Percentiles rank a stretch among this genome's conserved stretches.
These are phyloP conservation scores for Baorangia bicolor DNA, from an alignment of 768 basidiomycete species.

Conservation along the genomic window DNA sequence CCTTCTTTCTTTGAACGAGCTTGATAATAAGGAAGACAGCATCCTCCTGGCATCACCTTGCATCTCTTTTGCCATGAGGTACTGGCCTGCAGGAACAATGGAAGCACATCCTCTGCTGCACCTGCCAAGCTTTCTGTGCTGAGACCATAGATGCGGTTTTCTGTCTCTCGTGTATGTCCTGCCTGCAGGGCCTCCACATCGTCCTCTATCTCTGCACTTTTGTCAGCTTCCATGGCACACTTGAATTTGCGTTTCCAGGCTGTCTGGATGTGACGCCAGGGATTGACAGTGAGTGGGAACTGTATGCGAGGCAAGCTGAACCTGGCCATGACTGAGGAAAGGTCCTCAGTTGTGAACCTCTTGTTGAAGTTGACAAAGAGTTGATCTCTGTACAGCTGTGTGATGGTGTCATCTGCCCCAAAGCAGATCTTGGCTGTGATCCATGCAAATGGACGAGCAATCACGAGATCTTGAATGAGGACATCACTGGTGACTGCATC, in stretches of 20 bases:
- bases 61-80: background rate
- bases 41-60: background rate
- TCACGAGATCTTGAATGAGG: background rate
- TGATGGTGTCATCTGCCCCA: background rate
- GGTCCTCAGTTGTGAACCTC: background rate
- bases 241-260: conserved; percentile 7
- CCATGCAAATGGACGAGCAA: background rate
- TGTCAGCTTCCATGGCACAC: too few relatives aligned
- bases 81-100: conserved; percentile 1
- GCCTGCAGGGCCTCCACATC: background rate
- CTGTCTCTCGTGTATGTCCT: background rate
- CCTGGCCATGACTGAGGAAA: background rate
- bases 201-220: too few relatives aligned
- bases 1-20: too few relatives aligned
- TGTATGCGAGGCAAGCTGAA: background rate
- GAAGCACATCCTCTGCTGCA: background rate
- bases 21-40: too few relatives aligned
- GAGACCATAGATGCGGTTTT: conserved; percentile 2
- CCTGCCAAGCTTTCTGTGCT: background rate
- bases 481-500: background rate
- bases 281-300: background rate
- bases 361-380: conserved; percentile 20
- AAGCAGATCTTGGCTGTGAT: background rate
- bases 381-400: conserved; percentile 3
- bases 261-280: conserved; percentile 3